Evolutionary conservation across 306 rosid species (phyloP), one percentile per base, ranked within the genome.

Genomic region (Castanea crenata): DNA sequence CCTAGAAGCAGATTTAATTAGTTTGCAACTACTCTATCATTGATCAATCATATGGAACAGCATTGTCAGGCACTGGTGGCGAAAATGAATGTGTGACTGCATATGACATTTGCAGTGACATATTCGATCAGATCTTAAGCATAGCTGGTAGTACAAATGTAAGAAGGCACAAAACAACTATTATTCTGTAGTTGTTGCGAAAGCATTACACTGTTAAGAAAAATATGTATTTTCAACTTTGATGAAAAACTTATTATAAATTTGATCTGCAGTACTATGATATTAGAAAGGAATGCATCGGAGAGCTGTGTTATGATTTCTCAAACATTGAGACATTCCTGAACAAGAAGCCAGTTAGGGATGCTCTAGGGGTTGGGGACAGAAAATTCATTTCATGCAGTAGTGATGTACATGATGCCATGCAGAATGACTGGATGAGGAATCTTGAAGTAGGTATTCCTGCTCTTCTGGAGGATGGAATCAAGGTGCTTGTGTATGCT

Each of bases 401-500:
- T 75, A 41, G 76, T 68, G 21, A n/a, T 16, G 97, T 93, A 46
- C 85, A 90, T 57, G 51, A 63, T 19, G 97, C 90, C 44, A 83
- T 95, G 96, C 18, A 77, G 74, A 63, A 58, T 67, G 99, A 95
- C 70, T 93, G 98, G 99, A 95, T 95, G 99, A 93, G 82, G 88
- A 93, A 95, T 89, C 92, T 95, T 4, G 99, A 95, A 89, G 88
- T 86, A n/a, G 93, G 87, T 21, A 91, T 95, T 81, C 99, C 99
- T 35, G 55, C 90, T 59, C 96, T 95, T 64, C 91, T 95, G 38
- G 96, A 90, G 75, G 96, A 93, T 69, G 98, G 97, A 69, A 93
- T 95, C 54, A 86, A 83, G 85, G 85, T 95, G 84, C 93, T 95
- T 65, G 85, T 93, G n/a, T 95, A 95, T 79, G 99, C 96, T 3